Evolutionary conservation across 768 basidiomycete genomes (phyloP).

Genomic region (Holtermanniella nyarrowii): DNA sequence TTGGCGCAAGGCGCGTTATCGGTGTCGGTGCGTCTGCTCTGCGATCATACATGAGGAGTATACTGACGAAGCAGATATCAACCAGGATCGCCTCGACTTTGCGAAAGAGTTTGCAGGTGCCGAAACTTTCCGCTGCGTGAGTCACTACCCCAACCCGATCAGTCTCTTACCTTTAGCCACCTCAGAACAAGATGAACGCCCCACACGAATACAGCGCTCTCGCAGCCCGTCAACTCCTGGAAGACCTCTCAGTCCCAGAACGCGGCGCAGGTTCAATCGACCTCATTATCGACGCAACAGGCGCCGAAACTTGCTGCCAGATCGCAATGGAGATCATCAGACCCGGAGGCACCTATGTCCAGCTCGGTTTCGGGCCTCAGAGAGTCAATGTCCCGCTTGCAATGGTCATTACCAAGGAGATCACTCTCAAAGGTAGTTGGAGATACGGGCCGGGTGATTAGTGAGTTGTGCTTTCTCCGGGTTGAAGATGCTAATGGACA

Average conservation of each 20-base stretch:
- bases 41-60: too few species aligned
- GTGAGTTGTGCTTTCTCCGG: constrained; percentile 11
- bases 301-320: constrained; percentile 85
- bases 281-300: constrained; percentile 81
- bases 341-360: constrained; percentile 47
- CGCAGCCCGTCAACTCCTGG: constrained; percentile 58
- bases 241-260: constrained; percentile 57
- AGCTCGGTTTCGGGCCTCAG: constrained; percentile 80
- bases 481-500: background rate
- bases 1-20: constrained; percentile 74
- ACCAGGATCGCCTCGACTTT: constrained; percentile 64
- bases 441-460: constrained; percentile 44
- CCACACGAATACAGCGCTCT: constrained; percentile 61
- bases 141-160: too few species aligned
- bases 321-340: constrained; percentile 68
- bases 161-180: too few species aligned
- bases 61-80: too few species aligned
- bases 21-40: constrained; percentile 58
- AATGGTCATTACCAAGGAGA: constrained; percentile 62
- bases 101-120: constrained; percentile 77
- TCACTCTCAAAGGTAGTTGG: constrained; percentile 79
- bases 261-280: constrained; percentile 65
- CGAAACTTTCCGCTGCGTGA: constrained; percentile 45
- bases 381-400: constrained; percentile 66
- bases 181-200: constrained; percentile 47